Evolutionary conservation across 2,329 filamentous ascomycete genomes (phyloP).

Genomic region (Fusarium anthophilum): DNA sequence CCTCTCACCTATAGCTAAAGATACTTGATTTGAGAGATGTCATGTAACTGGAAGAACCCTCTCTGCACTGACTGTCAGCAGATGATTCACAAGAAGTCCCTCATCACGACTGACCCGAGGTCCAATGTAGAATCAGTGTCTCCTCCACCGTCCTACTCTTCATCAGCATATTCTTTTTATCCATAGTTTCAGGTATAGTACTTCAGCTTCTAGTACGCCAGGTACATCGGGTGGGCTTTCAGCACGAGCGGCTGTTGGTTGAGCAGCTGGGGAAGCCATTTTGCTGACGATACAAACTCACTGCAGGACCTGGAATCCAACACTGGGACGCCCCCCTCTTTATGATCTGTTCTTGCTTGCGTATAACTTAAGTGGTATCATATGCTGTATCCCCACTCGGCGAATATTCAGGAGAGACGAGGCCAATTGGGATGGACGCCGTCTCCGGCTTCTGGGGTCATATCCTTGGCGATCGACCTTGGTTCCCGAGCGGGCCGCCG

Average conservation of each 20-base stretch:
- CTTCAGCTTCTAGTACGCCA: neutral
- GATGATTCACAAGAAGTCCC: rapidly evolving
- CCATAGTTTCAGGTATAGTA: neutral
- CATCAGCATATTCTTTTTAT: neutral
- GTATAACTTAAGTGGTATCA: neutral
- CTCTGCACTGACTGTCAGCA: neutral
- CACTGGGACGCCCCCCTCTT: conserved; percentile 4
- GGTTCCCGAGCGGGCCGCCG: neutral
- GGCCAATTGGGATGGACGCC: neutral
- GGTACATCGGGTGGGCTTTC: neutral
- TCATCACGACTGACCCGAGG: neutral
- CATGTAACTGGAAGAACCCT: conserved; percentile 9
- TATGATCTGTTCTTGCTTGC: neutral
- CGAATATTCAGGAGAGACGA: neutral
- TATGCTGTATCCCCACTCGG: neutral
- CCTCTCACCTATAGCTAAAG: conserved; percentile 13
- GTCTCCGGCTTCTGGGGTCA: neutral
- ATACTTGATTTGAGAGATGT: conserved; percentile 28
- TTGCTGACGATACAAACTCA: rapidly evolving
- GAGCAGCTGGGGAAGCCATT: neutral
- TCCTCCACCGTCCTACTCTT: neutral
- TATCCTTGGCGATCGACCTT: neutral
- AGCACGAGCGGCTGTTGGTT: neutral
- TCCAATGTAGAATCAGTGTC: conserved; percentile 3
- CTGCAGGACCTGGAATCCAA: neutral